Evolutionary conservation across 2,329 filamentous ascomycete species (phyloP), one percentile per base, ranked within the genome.

Genomic region (Chaetomium olivaceum): DNA sequence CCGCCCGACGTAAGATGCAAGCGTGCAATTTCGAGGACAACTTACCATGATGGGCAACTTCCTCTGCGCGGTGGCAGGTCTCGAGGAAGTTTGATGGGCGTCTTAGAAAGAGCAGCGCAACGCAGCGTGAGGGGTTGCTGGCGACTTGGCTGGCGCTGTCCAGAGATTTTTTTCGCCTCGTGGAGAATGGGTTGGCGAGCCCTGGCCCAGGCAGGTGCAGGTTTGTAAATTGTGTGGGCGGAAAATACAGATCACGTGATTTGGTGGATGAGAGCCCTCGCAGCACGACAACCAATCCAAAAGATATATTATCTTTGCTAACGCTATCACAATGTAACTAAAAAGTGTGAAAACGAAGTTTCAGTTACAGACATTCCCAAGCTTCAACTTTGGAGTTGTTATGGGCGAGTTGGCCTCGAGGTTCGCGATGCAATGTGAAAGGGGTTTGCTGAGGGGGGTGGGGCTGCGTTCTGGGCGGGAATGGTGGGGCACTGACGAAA

Each of bases 31-130:
- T 12, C n/a, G 6, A 50, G n/a, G 21, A 29, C 23, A 12, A 75
- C 76, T 64, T 71, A 79, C 81, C 76, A 83, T 83, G 76, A 76
- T 83, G 81, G 81, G 81, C 81, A 80, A 82, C 76, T 79, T 82
- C 80, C 78, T 81, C 80, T 80, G 72, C 73, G 75, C 69, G 66
- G 70, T 71, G 59, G 73, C 76, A 76, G 69, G 73, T 74, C 70
- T 77, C 73, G 76, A 75, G 77, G 77, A 78, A 69, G 74, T 76
- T 75, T 71, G 68, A 70, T 73, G 36, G 54, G 50, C 64, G 60
- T 64, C 50, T 64, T 65, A 62, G 11, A 36, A 70, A 67, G 66
- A 67, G 66, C 68, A 69, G 69, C 71, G 67, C 69, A 70, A 70
- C 67, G 63, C 69, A 71, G 67, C 69, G 64, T 65, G 68, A 67